These are phyloP conservation scores for Aspergillus sclerotiicarbonarius DNA, from an alignment of 495 filamentous ascomycete genomes.

Conservation along the genomic window DNA sequence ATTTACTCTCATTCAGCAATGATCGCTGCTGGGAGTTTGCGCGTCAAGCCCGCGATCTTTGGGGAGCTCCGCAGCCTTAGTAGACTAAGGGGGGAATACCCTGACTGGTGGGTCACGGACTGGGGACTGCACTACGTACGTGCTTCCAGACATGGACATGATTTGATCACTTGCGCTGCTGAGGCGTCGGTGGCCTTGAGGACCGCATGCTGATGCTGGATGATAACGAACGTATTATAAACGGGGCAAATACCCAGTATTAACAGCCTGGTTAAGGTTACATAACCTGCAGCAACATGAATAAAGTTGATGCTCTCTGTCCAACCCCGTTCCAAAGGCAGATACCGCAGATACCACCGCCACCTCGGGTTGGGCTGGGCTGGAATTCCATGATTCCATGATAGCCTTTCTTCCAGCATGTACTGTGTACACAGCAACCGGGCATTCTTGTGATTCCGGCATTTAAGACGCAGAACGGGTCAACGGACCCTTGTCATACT, in stretches of 20 bases:
- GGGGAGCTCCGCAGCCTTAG: slow-evolving; percentile 3
- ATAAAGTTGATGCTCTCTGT: slow-evolving; percentile 4
- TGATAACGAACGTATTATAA: not conserved
- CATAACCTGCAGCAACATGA: slow-evolving; percentile 1
- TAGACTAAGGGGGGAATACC: not conserved
- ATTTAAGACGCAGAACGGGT: not conserved
- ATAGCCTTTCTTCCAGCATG: not conserved
- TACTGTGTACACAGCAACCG: not conserved
- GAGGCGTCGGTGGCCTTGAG: not conserved
- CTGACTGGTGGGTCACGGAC: not conserved
- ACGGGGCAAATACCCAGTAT: not conserved
- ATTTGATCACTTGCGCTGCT: not conserved
- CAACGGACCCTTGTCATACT: not conserved
- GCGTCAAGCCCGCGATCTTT: slow-evolving; percentile 13
- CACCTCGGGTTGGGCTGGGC: not conserved
- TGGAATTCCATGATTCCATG: not conserved
- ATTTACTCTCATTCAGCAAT: slow-evolving; percentile 5
- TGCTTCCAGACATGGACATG: not conserved
- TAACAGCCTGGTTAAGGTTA: not conserved
- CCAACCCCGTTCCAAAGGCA: not conserved
- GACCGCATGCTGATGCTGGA: not conserved
- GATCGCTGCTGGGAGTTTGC: slow-evolving; percentile 20
- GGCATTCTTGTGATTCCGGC: not conserved
- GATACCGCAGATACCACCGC: not conserved
- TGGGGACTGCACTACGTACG: not conserved